Evolutionary conservation across 768 basidiomycete species (phyloP).

Genomic region (Ramaria sp.): DNA sequence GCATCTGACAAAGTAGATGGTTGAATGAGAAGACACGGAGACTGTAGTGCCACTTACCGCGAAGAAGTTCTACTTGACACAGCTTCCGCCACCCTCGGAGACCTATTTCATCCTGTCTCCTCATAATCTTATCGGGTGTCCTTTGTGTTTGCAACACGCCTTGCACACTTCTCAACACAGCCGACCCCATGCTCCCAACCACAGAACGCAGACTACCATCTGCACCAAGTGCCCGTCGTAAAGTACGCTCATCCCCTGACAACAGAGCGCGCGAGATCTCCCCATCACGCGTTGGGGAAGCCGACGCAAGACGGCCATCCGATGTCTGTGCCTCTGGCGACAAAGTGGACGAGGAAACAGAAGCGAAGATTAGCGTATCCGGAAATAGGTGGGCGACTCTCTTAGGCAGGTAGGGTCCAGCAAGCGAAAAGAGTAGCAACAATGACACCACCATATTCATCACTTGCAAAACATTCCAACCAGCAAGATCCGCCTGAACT

Average conservation of each 20-base stretch:
- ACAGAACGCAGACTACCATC: slow-evolving; percentile 27
- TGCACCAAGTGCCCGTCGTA: slow-evolving; percentile 32
- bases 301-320: slow-evolving; percentile 5
- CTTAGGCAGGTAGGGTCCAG: slow-evolving; percentile 31
- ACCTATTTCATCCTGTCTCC: slow-evolving; percentile 33
- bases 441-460: background rate
- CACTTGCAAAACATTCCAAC: background rate
- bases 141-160: slow-evolving; percentile 15
- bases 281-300: slow-evolving; percentile 7
- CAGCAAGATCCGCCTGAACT: slow-evolving; percentile 5
- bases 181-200: slow-evolving; percentile 17
- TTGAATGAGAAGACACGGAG: background rate
- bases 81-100: slow-evolving; percentile 41
- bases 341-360: background rate
- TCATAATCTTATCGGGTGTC: slow-evolving; percentile 18
- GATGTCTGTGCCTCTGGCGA: background rate
- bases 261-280: slow-evolving; percentile 24
- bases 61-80: slow-evolving; percentile 35
- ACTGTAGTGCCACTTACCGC: slow-evolving; percentile 18
- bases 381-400: background rate
- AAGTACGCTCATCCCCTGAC: slow-evolving; percentile 26
- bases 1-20: slow-evolving; percentile 7
- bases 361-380: background rate
- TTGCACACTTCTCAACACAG: background rate
- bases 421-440: background rate